Base-by-base conservation (phyloP, 129 eudicot species). In the Calendula officinalis region DNA sequence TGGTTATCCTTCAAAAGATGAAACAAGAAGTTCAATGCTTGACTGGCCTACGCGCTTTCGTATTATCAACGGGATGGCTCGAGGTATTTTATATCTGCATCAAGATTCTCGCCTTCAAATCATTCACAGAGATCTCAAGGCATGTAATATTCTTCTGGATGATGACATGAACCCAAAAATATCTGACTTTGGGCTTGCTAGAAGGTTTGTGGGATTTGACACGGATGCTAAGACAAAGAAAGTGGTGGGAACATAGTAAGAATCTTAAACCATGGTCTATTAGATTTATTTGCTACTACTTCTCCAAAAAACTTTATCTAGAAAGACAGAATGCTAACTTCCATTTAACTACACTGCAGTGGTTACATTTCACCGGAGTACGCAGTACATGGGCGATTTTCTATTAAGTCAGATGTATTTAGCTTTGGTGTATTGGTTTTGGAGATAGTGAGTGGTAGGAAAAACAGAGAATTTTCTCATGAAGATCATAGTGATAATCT, bases 21-120 rank as follows among this genome's bases (percentile, higher is more conserved):
- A 62, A 62, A 62, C 39, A 10, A 62, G 30, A 42, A 62, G 54
- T 13, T 44, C 39, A 4, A 30, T 44, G 54, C 67, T 62, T 12
- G 67, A 62, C 22, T 62, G 67, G 67, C n/a, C 55, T 13, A 2
- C n/a, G 3, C 54, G 55, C 7, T 56, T 35, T 63, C 13, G 14
- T 8, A 63, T 46, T 34, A 63, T 63, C 42, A 46, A 63, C 45
- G 68, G 68, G 10, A 44, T 46, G 15, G 68, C 68, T 46, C 43
- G 68, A 32, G 68, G 56, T 46, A 46, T 63, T 63, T 10, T 63
- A 4, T 63, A 63, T 46, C 34, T 63, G 14, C 68, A 46, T 63
- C 68, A 63, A 46, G 68, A 63, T 63, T 63, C 68, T 11, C 68
- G 56, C 55, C 56, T 63, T 34, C 68, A 63, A 15, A 63, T 63